Evolutionary conservation across 2,329 filamentous ascomycete genomes (phyloP), one percentile per base, ranked within the genome.

Genomic region (Hypoxylon sp.): DNA sequence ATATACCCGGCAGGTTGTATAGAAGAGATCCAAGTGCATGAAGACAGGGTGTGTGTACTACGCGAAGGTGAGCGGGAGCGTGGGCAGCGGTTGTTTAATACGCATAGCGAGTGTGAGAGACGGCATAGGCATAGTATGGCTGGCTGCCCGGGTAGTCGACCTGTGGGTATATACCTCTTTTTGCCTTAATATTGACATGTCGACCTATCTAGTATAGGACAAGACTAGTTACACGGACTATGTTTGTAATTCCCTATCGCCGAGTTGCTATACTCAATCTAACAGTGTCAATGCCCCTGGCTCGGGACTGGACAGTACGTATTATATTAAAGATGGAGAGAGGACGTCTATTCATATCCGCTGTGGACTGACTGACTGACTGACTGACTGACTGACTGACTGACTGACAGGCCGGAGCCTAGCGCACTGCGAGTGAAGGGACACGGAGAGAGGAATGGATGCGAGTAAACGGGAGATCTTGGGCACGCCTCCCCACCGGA

Each of bases 81-180:
- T 54, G 60, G 56, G 52, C 33, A 42, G 20, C 38, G 42, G 58
- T 60, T 51, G 46, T 58, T 53, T 58, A 59, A 58, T 50, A 58
- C 48, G 31, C 31, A 7, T 35, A 15, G n/a, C n/a, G n/a, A n/a
- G n/a, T n/a, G n/a, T n/a, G n/a, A n/a, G n/a, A n/a, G 26, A 52
- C 26, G 21, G 5, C 35, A 50, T 35, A 33, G n/a, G 40, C 38
- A 49, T 46, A 3, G 37, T 21, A n/a, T 21, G 20, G 13, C n/a
- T 13, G 38, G 21, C 20, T 58, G 46, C 45, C 35, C 41, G 55
- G 35, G 31, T 51, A 52, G n/a, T n/a, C n/a, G 41, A 60, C 24
- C 33, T 53, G 50, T 58, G 53, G 57, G 46, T 52, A 60, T 41
- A 29, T 40, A 47, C 31, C 51, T 35, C 48, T 47, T 40, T 56